These are phyloP conservation scores for Phaeomoniella chlamydospora DNA, from an alignment of 2,329 filamentous ascomycete genomes.

Conservation along the genomic window DNA sequence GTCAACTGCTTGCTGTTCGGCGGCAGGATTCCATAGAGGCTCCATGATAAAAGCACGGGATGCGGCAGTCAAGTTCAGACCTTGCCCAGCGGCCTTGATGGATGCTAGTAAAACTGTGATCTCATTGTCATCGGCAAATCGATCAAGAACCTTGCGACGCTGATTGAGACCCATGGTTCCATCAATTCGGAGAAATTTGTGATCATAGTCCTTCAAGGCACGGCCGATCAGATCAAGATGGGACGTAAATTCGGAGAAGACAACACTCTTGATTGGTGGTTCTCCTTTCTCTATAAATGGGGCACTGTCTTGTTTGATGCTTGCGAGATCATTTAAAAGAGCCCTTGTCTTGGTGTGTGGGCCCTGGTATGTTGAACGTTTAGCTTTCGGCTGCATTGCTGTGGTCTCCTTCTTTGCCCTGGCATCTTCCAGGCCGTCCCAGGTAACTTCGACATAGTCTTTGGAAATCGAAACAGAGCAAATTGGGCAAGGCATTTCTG, in stretches of 20 bases:
- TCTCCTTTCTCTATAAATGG: slow-evolving; percentile 38
- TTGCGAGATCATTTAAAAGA: slow-evolving; percentile 58
- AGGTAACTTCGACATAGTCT: slow-evolving; percentile 35
- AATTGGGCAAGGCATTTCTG: slow-evolving; percentile 27
- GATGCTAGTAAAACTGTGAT: slow-evolving; percentile 79
- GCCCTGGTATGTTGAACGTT: slow-evolving; percentile 56
- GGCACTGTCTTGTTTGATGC: slow-evolving; percentile 48
- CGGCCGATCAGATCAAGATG: slow-evolving; percentile 86
- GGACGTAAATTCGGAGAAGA: slow-evolving; percentile 93
- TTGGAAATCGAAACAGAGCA: slow-evolving; percentile 62
- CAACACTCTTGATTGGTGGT: slow-evolving; percentile 75
- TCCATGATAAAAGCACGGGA: slow-evolving; percentile 95
- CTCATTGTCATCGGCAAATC: slow-evolving; percentile 56
- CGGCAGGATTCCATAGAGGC: slow-evolving; percentile 91
- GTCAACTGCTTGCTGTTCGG: slow-evolving; percentile 87
- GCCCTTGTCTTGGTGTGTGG: slow-evolving; percentile 87
- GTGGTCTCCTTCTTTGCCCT: slow-evolving; percentile 14
- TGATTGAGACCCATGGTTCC: slow-evolving; percentile 69
- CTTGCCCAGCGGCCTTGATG: slow-evolving; percentile 81
- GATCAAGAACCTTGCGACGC: slow-evolving; percentile 60
- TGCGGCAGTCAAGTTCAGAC: slow-evolving; percentile 76
- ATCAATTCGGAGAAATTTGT: slow-evolving; percentile 69
- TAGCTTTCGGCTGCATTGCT: slow-evolving; percentile 35
- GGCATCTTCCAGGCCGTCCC: slow-evolving; percentile 9
- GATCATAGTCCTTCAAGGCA: slow-evolving; percentile 53